These are phyloP conservation scores for Ogataea pini DNA, from an alignment of 805 yeast species.

Conservation along the genomic window DNA sequence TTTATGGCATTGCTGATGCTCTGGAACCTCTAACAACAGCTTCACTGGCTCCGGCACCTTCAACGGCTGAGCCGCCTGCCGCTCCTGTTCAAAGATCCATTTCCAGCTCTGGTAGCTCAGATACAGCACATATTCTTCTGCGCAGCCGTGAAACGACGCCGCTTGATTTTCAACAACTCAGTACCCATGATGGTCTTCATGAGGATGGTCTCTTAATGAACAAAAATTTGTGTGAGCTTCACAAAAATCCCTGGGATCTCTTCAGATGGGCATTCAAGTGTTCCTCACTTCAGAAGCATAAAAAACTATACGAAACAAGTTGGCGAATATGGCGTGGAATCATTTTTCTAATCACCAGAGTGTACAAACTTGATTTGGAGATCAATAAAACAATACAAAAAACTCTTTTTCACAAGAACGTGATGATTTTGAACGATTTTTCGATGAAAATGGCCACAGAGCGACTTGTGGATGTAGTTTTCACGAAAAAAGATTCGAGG, in stretches of 20 bases:
- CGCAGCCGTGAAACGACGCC: constrained; percentile 4
- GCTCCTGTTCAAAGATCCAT: not conserved
- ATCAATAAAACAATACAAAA: not conserved
- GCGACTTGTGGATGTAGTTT: constrained; percentile 17
- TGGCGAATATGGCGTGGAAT: constrained; percentile 24
- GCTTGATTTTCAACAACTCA: constrained; percentile 7
- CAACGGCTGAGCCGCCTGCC: constrained; percentile 6
- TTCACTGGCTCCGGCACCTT: not conserved
- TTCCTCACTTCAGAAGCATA: constrained; percentile 18
- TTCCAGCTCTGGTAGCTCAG: constrained; percentile 1
- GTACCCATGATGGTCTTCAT: constrained; percentile 19
- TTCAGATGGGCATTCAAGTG: constrained; percentile 35
- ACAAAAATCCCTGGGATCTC: constrained; percentile 29
- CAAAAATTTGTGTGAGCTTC: constrained; percentile 28
- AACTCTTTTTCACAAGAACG: constrained; percentile 10
- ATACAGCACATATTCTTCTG: not conserved
- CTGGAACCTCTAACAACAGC: too few species aligned
- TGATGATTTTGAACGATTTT: constrained; percentile 9
- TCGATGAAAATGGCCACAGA: constrained; percentile 13
- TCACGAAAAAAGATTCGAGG: constrained; percentile 12
- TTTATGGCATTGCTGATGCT: too few species aligned
- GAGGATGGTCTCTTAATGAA: constrained; percentile 24
- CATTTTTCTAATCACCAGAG: constrained; percentile 12
- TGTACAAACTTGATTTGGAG: constrained; percentile 12
- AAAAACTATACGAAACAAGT: constrained; percentile 12